Evolutionary conservation across 1,284 basidiomycete genomes (phyloP), one percentile per base, ranked within the genome.

Genomic region (Trichosporon inkin): DNA sequence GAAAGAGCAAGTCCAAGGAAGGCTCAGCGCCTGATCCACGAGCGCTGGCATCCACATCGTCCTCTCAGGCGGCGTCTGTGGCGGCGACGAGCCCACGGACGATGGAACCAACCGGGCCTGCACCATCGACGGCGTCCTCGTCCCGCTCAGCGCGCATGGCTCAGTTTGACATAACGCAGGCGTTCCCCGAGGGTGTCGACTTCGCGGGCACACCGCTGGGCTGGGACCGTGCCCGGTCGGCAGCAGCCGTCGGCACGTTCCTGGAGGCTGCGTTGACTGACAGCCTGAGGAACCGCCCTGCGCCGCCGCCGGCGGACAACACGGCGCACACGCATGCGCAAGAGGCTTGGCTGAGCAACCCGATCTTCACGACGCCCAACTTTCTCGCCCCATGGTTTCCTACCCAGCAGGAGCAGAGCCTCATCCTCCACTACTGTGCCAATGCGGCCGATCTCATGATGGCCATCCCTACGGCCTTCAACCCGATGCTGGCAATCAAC

Each of bases 401-500:
- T 8, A 76, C 76, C 0, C 66, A 71, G n/a, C 72, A 76, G 55
- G 76, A 78, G 60, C 65, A 75, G 53, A 73, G 72, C 60, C 62
- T 76, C 20, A 76, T 76, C 54, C 61, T 78, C 16, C 76, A 76
- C 60, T 78, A 75, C 54, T 76, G 74, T 62, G 75, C 74, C 36
- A 76, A 78, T 54, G 76, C 75, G 22, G 76, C 78, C 16, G 72
- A 75, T 34, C 69, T 80, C 44, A 79, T 78, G 73, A 80, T 80
- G 77, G 79, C 79, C 49, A 76, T 80, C 20, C 79, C 77, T 6
- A 68, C 70, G 44, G 75, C 72, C 36, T 68, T 79, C 49, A 80
- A 80, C 62, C 79, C 79, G 2, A 78, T 80, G 68, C 71, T 80
- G 19, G 78, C 78, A 20, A 77, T 78, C 67, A 78, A 79, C 56